Base-by-base conservation (phyloP, 2,329 filamentous ascomycete species). In the Fusarium sp. region DNA sequence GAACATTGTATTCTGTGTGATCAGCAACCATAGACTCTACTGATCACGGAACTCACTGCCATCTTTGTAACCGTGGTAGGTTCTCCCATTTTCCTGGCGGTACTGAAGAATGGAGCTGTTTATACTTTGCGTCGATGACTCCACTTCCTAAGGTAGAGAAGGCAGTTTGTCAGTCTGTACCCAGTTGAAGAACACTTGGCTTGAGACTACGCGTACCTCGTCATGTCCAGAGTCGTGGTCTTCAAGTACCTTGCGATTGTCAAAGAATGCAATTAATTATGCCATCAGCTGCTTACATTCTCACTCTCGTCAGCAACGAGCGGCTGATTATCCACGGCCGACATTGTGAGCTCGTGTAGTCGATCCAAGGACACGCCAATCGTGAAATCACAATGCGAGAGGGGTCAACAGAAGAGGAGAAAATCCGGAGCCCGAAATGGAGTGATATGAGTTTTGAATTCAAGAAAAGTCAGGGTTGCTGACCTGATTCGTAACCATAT, bases 31-130 rank as follows among this genome's bases (percentile, higher is more conserved):
- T 2, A 15, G 3, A 2, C 7, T 15, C 1, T 1, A 6, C 2
- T 13, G 6, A 9, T 20, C 1, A 1, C 3, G 1, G 6, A 7
- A 69, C 70, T 44, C 17, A 73, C 70, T 69, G 24, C 70, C 70
- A 17, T 73, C 70, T 13, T 69, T 66, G 17, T 72, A 72, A 1
- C 64, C 62, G 7, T 71, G 69, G 12, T 70, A 70, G 3, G 68
- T 70, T 15, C 68, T 54, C 5, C 68, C 68, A 0, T 70, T 70
- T 18, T 70, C 68, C 15, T 51, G 68, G 1, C 68, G 66, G 22
- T 70, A 70, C 22, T 70, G 66, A 12, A 70, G 66, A 31, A 70
- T 64, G 6, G 51, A 52, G 6, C 66, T 70, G n/a, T 65, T 70
- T 10, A 70, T 64, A 2, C 66, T 70, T n/a, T 70, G 57, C 0